Evolutionary conservation across 2,329 filamentous ascomycete genomes (phyloP), one percentile per base, ranked within the genome.

Genomic region (Proliferodiscus dingleyae): DNA sequence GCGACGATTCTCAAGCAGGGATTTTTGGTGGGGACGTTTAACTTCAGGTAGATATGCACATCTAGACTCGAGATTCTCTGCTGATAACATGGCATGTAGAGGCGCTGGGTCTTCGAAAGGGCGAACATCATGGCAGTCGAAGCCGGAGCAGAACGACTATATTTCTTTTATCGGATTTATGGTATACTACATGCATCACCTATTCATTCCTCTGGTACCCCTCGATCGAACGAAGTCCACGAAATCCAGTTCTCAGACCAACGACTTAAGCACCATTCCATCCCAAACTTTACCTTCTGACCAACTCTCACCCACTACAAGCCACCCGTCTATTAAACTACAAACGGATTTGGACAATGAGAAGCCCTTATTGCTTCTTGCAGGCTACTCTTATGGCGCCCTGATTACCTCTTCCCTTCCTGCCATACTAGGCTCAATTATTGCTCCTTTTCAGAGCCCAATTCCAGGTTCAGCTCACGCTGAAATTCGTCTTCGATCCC

Each of bases 341-440:
- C 37, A 19, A 9, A 24, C 21, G 11, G 42, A 48, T 15, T 13
- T 15, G n/a, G 11, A 7, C 10, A 30, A 45, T 16, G 16, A 24
- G 10, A 2, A 18, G 2, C 46, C 56, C 65, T 2, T 71, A 38
- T 60, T 82, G 2, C 58, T 95, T 4, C 71, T 93, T 5, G 84
- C 78, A 2, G 90, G 90, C 10, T 96, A 96, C 64, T 95, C 89
- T 0, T 96, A 96, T 64, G 93, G 93, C 34, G 87, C 89, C 4
- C 77, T 95, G 60, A 78, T 97, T 30, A 81, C 88, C 2, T 81
- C 78, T 1, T 80, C 84, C 46, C 74, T 95, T 0, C 87, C 89
- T 0, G 71, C 80, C 0, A 66, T 72, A 0, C 47, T 64, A 0
- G 59, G 58, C 5, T 49, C 55, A 45, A 52, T 63, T 7, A 46